Conservation (phyloP, 257 asterid species). For the Solanum gracilifrons region DNA sequence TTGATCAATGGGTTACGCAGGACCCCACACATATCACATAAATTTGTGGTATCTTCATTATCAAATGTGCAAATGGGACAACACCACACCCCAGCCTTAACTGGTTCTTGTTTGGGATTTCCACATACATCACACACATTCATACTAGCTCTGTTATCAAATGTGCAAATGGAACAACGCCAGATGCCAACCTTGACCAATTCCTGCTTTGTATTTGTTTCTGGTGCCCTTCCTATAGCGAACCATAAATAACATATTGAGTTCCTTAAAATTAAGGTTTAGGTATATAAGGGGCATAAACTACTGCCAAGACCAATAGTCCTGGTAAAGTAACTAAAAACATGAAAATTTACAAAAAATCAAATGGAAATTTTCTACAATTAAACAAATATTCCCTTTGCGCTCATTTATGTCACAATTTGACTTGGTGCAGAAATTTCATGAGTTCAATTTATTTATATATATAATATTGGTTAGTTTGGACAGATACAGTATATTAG, state of each 20-base stretch:
- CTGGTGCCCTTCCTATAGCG: conserved; percentile 21
- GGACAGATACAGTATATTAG: not conserved
- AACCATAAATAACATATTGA: conserved; percentile 9
- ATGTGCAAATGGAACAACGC: conserved; percentile 88
- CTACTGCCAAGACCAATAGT: not conserved
- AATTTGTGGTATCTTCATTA: conserved; percentile 59
- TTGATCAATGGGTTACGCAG: conserved; percentile 78
- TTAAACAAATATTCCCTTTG: not conserved
- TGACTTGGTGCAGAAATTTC: not conserved
- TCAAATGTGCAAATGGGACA: conserved; percentile 91
- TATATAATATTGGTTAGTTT: not conserved
- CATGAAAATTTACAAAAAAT: not conserved
- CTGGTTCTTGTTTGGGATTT: conserved; percentile 10
- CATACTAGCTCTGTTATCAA: conserved; percentile 68
- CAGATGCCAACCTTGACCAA: conserved; percentile 38
- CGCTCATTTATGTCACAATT: not conserved
- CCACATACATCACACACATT: conserved; percentile 86
- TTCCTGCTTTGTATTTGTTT: conserved; percentile 25
- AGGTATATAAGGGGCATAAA: not conserved
- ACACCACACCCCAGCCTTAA: conserved; percentile 51
- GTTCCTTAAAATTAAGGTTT: not conserved
- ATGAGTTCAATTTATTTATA: not conserved
- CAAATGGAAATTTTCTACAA: not conserved
- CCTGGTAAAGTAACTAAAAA: not conserved
- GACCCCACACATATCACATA: conserved; percentile 94